Conservation (phyloP, 768 basidiomycete genomes). For the Hortiboletus flavorubellus region DNA sequence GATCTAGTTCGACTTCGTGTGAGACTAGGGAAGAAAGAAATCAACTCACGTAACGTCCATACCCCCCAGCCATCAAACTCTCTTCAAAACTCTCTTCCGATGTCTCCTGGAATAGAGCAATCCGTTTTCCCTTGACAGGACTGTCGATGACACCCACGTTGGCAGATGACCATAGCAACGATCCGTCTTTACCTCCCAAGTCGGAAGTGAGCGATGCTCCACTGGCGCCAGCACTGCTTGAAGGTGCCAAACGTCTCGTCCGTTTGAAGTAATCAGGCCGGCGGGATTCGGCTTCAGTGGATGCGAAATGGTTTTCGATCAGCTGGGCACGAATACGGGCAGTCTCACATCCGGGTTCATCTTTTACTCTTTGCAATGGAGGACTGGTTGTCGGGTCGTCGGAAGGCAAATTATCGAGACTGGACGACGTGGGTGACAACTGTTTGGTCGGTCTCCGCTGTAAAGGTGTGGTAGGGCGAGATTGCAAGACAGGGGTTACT, state of each 20-base stretch:
- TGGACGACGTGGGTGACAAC: background rate
- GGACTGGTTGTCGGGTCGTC: background rate
- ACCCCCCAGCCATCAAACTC: slow-evolving; percentile 78
- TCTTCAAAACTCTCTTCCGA: slow-evolving; percentile 84
- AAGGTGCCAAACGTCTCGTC: slow-evolving; percentile 41
- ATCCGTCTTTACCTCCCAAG: slow-evolving; percentile 7
- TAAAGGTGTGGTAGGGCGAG: slow-evolving; percentile 12
- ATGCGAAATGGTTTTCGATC: slow-evolving; percentile 47
- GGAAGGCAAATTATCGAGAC: background rate
- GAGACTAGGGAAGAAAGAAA: background rate
- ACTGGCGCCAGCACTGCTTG: slow-evolving; percentile 33
- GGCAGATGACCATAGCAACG: slow-evolving; percentile 21
- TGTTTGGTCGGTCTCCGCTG: background rate
- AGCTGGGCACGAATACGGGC: slow-evolving; percentile 55
- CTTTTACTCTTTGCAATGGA: slow-evolving; percentile 2
- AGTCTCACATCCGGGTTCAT: slow-evolving; percentile 51
- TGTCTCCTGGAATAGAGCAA: slow-evolving; percentile 77
- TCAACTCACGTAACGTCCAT: slow-evolving; percentile 66
- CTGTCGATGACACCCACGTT: slow-evolving; percentile 64
- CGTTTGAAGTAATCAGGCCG: slow-evolving; percentile 74
- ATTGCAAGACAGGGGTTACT: slow-evolving; percentile 9
- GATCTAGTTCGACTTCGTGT: slow-evolving; percentile 5
- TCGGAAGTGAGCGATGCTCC: slow-evolving; percentile 10
- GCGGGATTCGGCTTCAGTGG: slow-evolving; percentile 53
- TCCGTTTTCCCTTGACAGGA: slow-evolving; percentile 66